Conservation (phyloP, 2,329 filamentous ascomycete species). For the Fusarium praegraminearum region DNA sequence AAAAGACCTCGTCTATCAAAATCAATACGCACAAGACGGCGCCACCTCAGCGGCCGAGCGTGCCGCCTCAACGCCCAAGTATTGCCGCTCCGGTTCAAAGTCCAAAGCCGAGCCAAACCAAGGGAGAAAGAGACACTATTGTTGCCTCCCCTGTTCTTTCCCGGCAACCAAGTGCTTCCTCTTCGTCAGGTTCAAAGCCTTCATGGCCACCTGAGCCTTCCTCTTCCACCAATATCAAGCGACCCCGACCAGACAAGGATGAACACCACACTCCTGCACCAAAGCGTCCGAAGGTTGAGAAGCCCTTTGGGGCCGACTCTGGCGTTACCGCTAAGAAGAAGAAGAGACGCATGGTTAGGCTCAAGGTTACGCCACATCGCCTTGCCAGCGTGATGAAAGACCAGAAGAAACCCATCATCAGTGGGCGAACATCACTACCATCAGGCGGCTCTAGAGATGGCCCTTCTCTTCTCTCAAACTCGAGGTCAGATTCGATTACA, state of each 20-base stretch:
- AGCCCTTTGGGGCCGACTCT: slow-evolving; percentile 40
- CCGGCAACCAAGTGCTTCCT: slow-evolving; percentile 43
- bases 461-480: slow-evolving; percentile 32
- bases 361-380: slow-evolving; percentile 52
- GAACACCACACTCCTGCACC: slow-evolving; percentile 52
- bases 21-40: slow-evolving; percentile 52
- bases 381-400: slow-evolving; percentile 53
- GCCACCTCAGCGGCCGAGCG: slow-evolving; percentile 4
- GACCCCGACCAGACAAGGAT: slow-evolving; percentile 55
- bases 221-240: slow-evolving; percentile 48
- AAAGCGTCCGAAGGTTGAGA: slow-evolving; percentile 56
- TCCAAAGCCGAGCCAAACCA: slow-evolving; percentile 25
- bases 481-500: slow-evolving; percentile 49
- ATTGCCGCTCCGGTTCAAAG: slow-evolving; percentile 13
- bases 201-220: slow-evolving; percentile 37
- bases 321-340: slow-evolving; percentile 43
- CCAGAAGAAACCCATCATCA: slow-evolving; percentile 35
- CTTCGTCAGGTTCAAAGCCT: slow-evolving; percentile 38
- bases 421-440: slow-evolving; percentile 52
- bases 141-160: slow-evolving; percentile 44
- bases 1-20: slow-evolving; percentile 56
- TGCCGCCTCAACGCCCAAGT: slow-evolving; percentile 36
- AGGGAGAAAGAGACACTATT: slow-evolving; percentile 46
- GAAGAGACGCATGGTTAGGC: slow-evolving; percentile 54
- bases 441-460: slow-evolving; percentile 47